Conservation (phyloP, 2,329 filamentous ascomycete genomes). For the Calonectria pteridis region DNA sequence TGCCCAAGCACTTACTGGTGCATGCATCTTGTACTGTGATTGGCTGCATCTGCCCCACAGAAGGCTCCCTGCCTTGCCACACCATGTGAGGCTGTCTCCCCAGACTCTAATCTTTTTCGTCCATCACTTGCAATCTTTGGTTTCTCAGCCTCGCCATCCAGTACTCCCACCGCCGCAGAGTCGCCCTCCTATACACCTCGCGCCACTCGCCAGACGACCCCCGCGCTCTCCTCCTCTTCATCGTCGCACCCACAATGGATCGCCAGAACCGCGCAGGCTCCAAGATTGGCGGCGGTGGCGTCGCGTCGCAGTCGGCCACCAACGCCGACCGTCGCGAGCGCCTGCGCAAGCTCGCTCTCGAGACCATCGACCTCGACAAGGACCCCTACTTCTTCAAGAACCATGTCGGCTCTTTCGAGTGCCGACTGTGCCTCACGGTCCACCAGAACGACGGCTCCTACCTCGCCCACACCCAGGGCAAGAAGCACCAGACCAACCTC, state of each 20-base stretch:
- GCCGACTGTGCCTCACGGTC: constrained; percentile 94
- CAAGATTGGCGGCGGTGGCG: constrained; percentile 97
- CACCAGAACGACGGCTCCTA: constrained; percentile 99
- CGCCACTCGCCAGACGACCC: not conserved
- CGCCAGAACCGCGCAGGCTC: constrained; percentile 94
- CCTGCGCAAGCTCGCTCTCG: constrained; percentile 96
- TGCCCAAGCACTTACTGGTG: not conserved
- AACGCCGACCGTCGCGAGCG: constrained; percentile 98
- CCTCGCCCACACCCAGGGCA: constrained; percentile 97
- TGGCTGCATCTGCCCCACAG: constrained; percentile 23
- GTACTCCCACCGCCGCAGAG: not conserved
- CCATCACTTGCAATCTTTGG: constrained; percentile 13
- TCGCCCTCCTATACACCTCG: not conserved
- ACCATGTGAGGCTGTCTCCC: constrained; percentile 21
- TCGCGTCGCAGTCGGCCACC: constrained; percentile 91
- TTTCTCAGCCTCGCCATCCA: constrained; percentile 30
- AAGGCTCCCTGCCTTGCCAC: constrained; percentile 1
- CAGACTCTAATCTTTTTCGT: constrained; percentile 29
- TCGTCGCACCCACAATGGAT: constrained; percentile 63
- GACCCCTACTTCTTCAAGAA: constrained; percentile 99
- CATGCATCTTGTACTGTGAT: constrained; percentile 24
- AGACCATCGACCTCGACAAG: constrained; percentile 99
- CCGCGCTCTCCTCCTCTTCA: not conserved
- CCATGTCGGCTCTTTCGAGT: constrained; percentile 98
- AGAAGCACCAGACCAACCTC: constrained; percentile 99